phyloP scores from a whole-genome alignment of 305 asterid species.

The Fraxinus baroniana region DNA sequence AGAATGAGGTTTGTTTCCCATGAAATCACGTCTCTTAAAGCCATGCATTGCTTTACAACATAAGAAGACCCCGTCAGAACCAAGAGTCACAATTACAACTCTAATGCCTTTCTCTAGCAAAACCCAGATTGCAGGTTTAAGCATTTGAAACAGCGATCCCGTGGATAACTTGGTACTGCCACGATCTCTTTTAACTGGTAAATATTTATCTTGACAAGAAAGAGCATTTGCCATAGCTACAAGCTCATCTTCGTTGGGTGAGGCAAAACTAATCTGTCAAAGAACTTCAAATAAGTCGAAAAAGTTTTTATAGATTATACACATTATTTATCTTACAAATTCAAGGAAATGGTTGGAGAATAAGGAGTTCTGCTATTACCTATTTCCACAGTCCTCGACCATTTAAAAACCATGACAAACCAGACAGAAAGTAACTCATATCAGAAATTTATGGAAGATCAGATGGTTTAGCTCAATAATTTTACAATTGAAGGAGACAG shows the following conservation, averaged over 20 bases:
- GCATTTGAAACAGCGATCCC: conserved; percentile 52
- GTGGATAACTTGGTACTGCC: conserved; percentile 24
- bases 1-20: conserved; percentile 29
- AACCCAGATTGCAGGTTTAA: conserved; percentile 69
- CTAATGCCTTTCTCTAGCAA: conserved; percentile 71
- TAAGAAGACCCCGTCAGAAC: conserved; percentile 68
- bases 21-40: conserved; percentile 25
- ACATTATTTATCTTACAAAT: background rate
- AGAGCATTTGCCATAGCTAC: conserved; percentile 88
- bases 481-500: background rate
- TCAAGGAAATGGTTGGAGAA: background rate
- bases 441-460: conserved; percentile 4
- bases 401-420: background rate
- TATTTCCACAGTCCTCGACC: background rate
- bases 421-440: background rate
- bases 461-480: background rate
- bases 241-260: conserved; percentile 94
- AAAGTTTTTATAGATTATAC: background rate
- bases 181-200: conserved; percentile 39
- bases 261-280: conserved; percentile 64
- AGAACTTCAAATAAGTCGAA: conserved; percentile 14
- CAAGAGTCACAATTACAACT: conserved; percentile 76
- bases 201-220: conserved; percentile 42
- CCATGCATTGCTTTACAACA: conserved; percentile 52
- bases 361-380: background rate